Percentiles rank a stretch among this genome's conserved stretches.
Evolutionary conservation across 331 rosid species (phyloP).

Genomic region (Malus hybrid): DNA sequence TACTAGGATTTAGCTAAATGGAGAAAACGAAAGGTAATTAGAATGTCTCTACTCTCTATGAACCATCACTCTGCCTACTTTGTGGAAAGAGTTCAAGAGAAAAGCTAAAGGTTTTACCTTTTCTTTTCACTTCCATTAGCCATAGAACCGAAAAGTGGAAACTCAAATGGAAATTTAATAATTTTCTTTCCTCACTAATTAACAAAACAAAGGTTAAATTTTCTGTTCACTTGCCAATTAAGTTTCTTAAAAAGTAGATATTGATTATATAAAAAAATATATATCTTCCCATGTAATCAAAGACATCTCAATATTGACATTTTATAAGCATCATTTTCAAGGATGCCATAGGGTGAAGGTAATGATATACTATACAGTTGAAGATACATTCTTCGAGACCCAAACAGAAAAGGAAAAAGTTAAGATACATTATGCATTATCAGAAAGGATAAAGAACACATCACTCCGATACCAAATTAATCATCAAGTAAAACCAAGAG

Average conservation of each 20-base stretch:
- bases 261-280: background rate
- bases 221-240: background rate
- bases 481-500: background rate
- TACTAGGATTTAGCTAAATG: background rate
- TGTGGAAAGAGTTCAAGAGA: background rate
- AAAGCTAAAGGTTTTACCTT: background rate
- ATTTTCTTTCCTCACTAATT: background rate
- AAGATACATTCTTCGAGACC: background rate
- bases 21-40: background rate
- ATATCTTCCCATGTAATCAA: background rate
- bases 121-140: background rate
- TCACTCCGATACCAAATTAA: background rate
- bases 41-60: background rate
- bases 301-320: background rate
- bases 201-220: background rate
- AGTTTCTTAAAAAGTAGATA: background rate
- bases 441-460: too few relatives aligned
- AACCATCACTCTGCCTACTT: background rate
- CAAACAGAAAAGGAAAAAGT: background rate
- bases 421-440: background rate
- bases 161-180: background rate
- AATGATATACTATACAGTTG: background rate
- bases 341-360: background rate
- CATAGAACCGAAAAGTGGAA: background rate
- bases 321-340: background rate